These are phyloP conservation scores for Coemansia biformis DNA, from an alignment of 192 early-diverging fungal genomes.

Conservation along the genomic window DNA sequence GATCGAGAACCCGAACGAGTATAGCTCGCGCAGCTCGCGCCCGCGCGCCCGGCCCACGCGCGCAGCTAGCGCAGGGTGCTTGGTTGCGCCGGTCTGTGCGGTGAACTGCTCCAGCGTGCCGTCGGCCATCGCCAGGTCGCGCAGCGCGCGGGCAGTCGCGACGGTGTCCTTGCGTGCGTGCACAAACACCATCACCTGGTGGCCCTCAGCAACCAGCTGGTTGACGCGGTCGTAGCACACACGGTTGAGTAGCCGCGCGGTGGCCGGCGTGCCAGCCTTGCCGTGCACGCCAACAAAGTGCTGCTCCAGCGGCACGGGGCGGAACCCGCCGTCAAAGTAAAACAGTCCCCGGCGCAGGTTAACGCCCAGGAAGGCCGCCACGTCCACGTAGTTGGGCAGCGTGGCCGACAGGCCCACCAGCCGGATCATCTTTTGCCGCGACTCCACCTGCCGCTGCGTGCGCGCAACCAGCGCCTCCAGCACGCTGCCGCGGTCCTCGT, in stretches of 20 bases:
- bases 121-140: conserved; percentile 65
- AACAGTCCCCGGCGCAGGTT: conserved; percentile 92
- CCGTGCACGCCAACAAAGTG: conserved; percentile 92
- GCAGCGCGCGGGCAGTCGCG: conserved; percentile 79
- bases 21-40: conserved; percentile 84
- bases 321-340: conserved; percentile 92
- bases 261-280: conserved; percentile 65
- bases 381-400: conserved; percentile 96
- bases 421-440: conserved; percentile 90
- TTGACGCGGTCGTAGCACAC: conserved; percentile 82
- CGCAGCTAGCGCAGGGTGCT: conserved; percentile 48
- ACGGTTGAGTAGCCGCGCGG: conserved; percentile 67
- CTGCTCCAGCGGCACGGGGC: conserved; percentile 94
- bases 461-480: conserved; percentile 94
- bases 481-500: conserved; percentile 93
- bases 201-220: conserved; percentile 68
- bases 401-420: conserved; percentile 97
- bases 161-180: conserved; percentile 97
- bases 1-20: conserved; percentile 77
- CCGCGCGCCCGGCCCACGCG: conserved; percentile 73
- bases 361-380: conserved; percentile 86
- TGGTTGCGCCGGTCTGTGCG: conserved; percentile 29
- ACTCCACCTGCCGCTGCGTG: conserved; percentile 86
- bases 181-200: conserved; percentile 99
- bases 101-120: conserved; percentile 46